A percentile compares a stretch with the other conserved stretches of the same genome.
These are phyloP conservation scores for Papilionanthe hybrid DNA, from an alignment of 116 monocot genomes.

Conservation along the genomic window DNA sequence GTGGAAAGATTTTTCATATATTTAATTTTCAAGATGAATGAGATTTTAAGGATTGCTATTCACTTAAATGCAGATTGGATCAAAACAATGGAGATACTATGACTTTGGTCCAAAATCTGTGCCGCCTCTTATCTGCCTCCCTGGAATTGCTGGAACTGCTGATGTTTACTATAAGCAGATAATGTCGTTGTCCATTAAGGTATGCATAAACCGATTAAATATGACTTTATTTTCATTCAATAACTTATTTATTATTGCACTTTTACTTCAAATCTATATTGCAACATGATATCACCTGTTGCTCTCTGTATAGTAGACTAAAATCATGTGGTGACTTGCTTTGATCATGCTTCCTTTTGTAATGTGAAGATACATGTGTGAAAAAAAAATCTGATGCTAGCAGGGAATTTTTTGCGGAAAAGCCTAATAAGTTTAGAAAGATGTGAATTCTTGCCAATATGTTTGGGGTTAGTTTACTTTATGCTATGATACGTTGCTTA, in stretches of 20 bases:
- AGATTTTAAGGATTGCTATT: background rate
- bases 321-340: background rate
- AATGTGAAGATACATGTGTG: too few relatives aligned
- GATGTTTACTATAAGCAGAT: conserved; percentile 99
- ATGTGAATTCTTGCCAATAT: too few relatives aligned
- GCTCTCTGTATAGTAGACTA: background rate
- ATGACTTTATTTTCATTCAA: background rate
- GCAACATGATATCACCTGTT: background rate
- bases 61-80: conserved; percentile 53
- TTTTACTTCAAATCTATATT: background rate
- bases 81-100: conserved; percentile 91
- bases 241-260: background rate
- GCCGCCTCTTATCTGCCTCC: conserved; percentile 86
- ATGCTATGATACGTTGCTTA: background rate
- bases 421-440: too few relatives aligned
- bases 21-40: background rate
- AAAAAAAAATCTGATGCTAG: too few relatives aligned
- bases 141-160: conserved; percentile 92
- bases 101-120: conserved; percentile 91
- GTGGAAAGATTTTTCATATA: background rate
- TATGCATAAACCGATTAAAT: conserved; percentile 14
- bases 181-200: conserved; percentile 83
- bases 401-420: too few relatives aligned
- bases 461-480: background rate
- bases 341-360: too few relatives aligned